Percentiles rank a stretch among this genome's conserved stretches.
Evolutionary conservation across 371 early-diverging fungal genomes (phyloP).

Genomic region (Funneliformis caledonium): DNA sequence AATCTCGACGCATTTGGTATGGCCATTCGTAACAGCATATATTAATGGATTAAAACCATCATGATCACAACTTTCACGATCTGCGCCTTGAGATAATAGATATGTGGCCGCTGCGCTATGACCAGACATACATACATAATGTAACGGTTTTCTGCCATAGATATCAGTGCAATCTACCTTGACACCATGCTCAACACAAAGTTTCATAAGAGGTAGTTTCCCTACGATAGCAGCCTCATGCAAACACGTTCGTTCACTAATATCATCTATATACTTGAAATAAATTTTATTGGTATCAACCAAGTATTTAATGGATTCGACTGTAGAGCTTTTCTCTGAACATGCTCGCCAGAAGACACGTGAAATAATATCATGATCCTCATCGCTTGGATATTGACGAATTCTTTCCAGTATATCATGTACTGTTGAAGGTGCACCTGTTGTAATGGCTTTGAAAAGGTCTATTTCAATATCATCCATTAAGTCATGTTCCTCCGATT

Average conservation of each 20-base stretch:
- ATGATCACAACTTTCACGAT: constrained; percentile 76
- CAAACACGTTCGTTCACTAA: constrained; percentile 85
- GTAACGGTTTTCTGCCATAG: constrained; percentile 87
- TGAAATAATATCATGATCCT: constrained; percentile 45
- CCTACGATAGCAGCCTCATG: constrained; percentile 90
- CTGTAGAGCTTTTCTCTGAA: constrained; percentile 60
- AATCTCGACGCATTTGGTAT: constrained; percentile 72
- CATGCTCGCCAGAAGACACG: constrained; percentile 87
- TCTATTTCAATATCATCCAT: constrained; percentile 70
- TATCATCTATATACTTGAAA: constrained; percentile 85
- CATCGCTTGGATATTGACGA: constrained; percentile 41
- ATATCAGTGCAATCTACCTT: constrained; percentile 76
- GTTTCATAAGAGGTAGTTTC: constrained; percentile 61
- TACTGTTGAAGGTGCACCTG: constrained; percentile 55
- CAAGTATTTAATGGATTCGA: constrained; percentile 63
- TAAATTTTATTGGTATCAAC: constrained; percentile 69
- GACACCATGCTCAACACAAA: constrained; percentile 64
- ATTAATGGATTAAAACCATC: constrained; percentile 88
- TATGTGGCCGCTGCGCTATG: constrained; percentile 70
- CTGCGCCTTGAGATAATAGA: constrained; percentile 64
- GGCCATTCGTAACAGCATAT: constrained; percentile 85
- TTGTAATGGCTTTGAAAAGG: constrained; percentile 58
- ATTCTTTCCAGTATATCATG: constrained; percentile 66
- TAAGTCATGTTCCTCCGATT: constrained; percentile 42
- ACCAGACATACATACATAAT: constrained; percentile 93